These are phyloP conservation scores for Ophiobolus disseminans DNA, from an alignment of 2,329 filamentous ascomycete species.

Conservation along the genomic window DNA sequence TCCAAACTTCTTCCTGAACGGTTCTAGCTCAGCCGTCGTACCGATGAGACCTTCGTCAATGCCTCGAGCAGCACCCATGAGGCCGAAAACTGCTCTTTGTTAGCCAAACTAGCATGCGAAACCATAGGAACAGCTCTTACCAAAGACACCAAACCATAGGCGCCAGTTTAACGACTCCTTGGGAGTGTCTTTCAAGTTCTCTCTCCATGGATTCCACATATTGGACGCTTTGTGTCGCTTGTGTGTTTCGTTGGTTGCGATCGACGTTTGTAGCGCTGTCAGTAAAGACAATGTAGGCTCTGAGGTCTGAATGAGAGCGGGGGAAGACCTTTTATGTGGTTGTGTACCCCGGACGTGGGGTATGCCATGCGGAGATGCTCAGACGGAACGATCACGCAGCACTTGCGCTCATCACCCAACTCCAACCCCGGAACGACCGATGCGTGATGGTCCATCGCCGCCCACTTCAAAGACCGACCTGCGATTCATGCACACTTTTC, in stretches of 20 bases:
- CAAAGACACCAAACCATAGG: conserved; percentile 76
- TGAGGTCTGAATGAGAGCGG: neutral
- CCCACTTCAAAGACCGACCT: neutral
- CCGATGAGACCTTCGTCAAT: conserved; percentile 82
- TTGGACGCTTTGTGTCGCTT: conserved; percentile 16
- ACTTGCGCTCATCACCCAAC: neutral
- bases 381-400: conserved; percentile 3
- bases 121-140: conserved; percentile 22
- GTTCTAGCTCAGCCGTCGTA: conserved; percentile 61
- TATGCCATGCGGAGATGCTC: conserved; percentile 10
- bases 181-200: conserved; percentile 68
- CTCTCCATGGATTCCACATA: conserved; percentile 47
- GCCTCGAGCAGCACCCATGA: conserved; percentile 78
- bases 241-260: too few species aligned
- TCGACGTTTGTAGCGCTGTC: neutral
- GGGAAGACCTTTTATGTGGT: conserved; percentile 3
- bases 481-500: neutral
- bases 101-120: conserved; percentile 2
- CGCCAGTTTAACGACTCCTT: conserved; percentile 77
- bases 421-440: neutral
- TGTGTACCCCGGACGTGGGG: conserved; percentile 5
- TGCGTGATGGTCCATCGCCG: neutral
- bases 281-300: neutral
- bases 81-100: conserved; percentile 61
- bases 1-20: conserved; percentile 48